Percentiles rank a stretch among this genome's conserved stretches.
Evolutionary conservation across 257 asterid species (phyloP).

Genomic region (Solanum stenotomum): DNA sequence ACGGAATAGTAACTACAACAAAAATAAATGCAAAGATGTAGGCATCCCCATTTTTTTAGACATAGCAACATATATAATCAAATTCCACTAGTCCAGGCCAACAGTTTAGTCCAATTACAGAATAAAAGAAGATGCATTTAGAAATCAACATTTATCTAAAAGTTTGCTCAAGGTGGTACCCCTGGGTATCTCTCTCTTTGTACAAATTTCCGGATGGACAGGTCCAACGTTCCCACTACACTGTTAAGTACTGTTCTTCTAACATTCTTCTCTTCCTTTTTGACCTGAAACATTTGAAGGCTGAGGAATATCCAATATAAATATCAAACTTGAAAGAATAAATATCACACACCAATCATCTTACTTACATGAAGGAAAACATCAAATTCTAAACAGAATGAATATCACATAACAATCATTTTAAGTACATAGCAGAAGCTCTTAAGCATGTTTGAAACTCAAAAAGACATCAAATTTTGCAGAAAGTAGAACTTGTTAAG

Average conservation of each 20-base stretch:
- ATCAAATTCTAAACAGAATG: not conserved
- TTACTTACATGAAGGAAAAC: not conserved
- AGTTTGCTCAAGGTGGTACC: slow-evolving; percentile 34
- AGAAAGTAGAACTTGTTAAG: not conserved
- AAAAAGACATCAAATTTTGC: not conserved
- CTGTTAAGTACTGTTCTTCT: slow-evolving; percentile 85
- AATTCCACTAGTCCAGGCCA: not conserved
- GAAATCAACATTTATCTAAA: not conserved
- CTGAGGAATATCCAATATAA: not conserved
- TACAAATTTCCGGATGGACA: slow-evolving; percentile 63
- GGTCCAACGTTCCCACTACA: slow-evolving; percentile 85
- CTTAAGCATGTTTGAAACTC: not conserved
- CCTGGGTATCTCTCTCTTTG: slow-evolving; percentile 79
- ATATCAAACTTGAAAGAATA: not conserved
- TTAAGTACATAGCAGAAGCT: not conserved
- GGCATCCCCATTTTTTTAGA: not conserved
- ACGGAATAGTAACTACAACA: not conserved
- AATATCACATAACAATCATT: not conserved
- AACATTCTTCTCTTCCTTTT: slow-evolving; percentile 70
- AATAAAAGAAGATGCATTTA: not conserved
- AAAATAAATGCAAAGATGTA: not conserved
- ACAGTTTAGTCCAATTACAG: not conserved
- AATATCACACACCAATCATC: not conserved
- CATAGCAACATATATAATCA: not conserved
- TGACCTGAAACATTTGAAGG: slow-evolving; percentile 42